Base-by-base conservation (phyloP, 1,284 basidiomycete species). In the Ustilago esculenta region DNA sequence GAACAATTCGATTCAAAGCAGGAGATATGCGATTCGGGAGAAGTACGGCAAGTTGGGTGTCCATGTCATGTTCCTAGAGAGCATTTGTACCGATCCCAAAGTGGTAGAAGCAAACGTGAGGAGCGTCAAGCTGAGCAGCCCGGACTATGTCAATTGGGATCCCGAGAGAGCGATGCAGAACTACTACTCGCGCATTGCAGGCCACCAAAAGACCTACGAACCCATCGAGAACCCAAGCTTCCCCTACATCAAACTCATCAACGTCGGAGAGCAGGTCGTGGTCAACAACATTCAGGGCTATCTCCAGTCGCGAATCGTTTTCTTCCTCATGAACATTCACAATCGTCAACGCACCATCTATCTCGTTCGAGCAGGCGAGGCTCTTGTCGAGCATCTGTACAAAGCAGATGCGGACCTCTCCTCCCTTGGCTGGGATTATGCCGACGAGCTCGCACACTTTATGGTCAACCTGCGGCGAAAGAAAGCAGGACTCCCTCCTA, bases 291-390 rank as follows among this genome's bases (percentile, higher is more conserved):
- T 95, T 71, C 88, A 90, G 80, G 92, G 92, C 46, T 95, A 87
- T 72, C 82, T 87, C 15, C 85, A 98, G 88, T 93, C 92, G 3
- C 86, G 94, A 64, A 92, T 95, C 56, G 90, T 95, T 4, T 96
- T 95, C 84, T 96, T 94, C 87, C 86, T 96, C 58, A 97, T 96
- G 95, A 98, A 96, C 82, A 97, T 95, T 51, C 94, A 98, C 84
- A 95, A 95, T 78, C 86, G 87, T 44, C 90, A 90, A 73, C 87
- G 94, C 18, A 94, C 90, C 15, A 73, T 96, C 92, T 82, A 82
- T 45, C 66, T 82, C 46, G 81, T 77, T 9, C 67, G 81, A 6
- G 76, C 80, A 1, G 80, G 80, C 20, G 79, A 81, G 49, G 79
- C 80, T 25, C 86, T 97, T 55, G 94, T 98, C 69, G 96, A 99